Evolutionary conservation across 202 grass and related monocot genomes (phyloP), one percentile per base, ranked within the genome.

Genomic region (Bolboschoenoplectus hybrid): DNA sequence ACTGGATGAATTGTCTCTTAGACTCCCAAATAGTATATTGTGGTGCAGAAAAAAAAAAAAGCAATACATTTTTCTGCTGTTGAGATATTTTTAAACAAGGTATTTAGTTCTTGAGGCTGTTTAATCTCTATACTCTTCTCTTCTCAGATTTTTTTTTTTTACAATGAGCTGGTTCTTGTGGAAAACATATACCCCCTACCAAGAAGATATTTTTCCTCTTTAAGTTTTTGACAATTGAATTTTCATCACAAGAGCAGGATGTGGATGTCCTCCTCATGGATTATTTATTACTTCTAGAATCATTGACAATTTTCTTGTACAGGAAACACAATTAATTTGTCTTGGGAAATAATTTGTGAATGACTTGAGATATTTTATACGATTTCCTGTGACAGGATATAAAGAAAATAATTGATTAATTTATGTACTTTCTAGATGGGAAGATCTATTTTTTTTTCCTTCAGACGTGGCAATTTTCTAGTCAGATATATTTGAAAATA

Each of bases 81-180:
- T 39, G 8, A 13, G 26, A 67, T 39, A 67, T 67, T 67, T 67
- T 38, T 39, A 6, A 66, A 38, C 8, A 11, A 9, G 9, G 34
- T 38, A 36, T 13, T 66, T 36, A 4, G 2, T 36, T 4, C 26
- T 13, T 7, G 3, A 35, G 63, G 26, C 38, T 36, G 0, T 36
- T 66, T 38, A 65, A 35, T 35, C 0, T 5, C 9, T 20, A 38
- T 19, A 26, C 17, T 60, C 17, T 60, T 60, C 34, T 39, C 2
- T 7, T 67, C 64, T 67, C 10, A 14, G 34, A 67, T 67, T 12
- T 67, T 67, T 67, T 67, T 67, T 12, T 67, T 67, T 67, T 67
- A 39, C 64, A 1, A 4, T 38, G 12, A 39, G 35, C 26, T 67
- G 4, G 1, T 35, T 67, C 3, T 39, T 38, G 3, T 14, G 3